Evolutionary conservation across 352 stramenopile genomes (phyloP).

Genomic region (Globisporangium iwayamae): DNA sequence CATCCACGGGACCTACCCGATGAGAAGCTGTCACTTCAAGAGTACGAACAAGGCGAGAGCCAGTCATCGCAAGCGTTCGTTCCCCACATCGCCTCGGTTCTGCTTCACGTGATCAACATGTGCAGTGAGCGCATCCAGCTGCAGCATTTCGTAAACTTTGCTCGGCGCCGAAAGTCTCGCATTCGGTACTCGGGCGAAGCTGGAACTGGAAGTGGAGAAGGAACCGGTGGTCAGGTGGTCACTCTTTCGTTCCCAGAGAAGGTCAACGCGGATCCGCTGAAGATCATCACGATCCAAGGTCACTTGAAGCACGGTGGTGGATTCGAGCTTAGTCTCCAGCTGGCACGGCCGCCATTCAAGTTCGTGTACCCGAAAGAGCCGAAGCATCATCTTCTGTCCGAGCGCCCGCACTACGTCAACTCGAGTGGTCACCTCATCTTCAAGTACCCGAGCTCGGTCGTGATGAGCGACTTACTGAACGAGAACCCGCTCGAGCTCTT

Average conservation of each 20-base stretch:
- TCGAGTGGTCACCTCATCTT: slow-evolving; percentile 74
- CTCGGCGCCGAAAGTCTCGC: slow-evolving; percentile 70
- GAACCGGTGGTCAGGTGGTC: slow-evolving; percentile 80
- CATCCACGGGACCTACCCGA: slow-evolving; percentile 20
- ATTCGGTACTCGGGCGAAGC: slow-evolving; percentile 85
- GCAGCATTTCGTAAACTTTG: slow-evolving; percentile 87
- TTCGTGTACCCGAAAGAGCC: slow-evolving; percentile 64
- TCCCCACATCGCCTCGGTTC: slow-evolving; percentile 68
- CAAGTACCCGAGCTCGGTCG: slow-evolving; percentile 66
- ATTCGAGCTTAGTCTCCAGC: slow-evolving; percentile 75
- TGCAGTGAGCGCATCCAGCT: slow-evolving; percentile 83
- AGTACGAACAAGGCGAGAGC: slow-evolving; percentile 13
- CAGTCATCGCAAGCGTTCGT: slow-evolving; percentile 31
- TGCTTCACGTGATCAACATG: slow-evolving; percentile 83
- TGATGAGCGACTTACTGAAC: slow-evolving; percentile 66
- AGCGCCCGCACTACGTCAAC: slow-evolving; percentile 74
- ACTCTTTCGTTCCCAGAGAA: slow-evolving; percentile 86
- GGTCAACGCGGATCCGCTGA: slow-evolving; percentile 76
- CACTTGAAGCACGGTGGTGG: slow-evolving; percentile 74
- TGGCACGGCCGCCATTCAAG: slow-evolving; percentile 57
- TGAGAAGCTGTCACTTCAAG: slow-evolving; percentile 13
- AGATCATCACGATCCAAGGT: slow-evolving; percentile 74
- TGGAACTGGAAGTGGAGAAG: slow-evolving; percentile 38
- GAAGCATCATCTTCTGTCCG: slow-evolving; percentile 54
- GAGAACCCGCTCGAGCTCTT: slow-evolving; percentile 85